Evolutionary conservation across 2,329 filamentous ascomycete species (phyloP).

Genomic region (Pseudomassariella vexata): DNA sequence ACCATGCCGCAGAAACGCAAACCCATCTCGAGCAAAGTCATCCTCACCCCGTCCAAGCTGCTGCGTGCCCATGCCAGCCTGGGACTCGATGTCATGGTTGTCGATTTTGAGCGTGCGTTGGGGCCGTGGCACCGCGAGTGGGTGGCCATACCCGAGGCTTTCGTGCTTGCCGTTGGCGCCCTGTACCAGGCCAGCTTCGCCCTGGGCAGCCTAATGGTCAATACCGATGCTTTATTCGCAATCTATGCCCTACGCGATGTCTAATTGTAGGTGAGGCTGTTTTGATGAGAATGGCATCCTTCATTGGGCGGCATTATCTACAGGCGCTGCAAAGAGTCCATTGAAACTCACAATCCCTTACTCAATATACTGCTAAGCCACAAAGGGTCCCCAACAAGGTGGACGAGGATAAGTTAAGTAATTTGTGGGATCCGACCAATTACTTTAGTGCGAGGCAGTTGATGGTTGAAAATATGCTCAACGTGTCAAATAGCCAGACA

Average conservation of each 20-base stretch:
- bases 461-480: constrained; percentile 21
- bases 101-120: constrained; percentile 51
- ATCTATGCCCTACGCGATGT: constrained; percentile 43
- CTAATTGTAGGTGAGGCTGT: constrained; percentile 53
- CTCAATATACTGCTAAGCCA: constrained; percentile 34
- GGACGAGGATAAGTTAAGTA: constrained; percentile 10
- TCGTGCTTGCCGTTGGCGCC: constrained; percentile 45
- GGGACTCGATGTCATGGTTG: constrained; percentile 50
- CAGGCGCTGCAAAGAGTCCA: constrained; percentile 43
- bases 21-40: constrained; percentile 51
- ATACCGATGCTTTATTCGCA: constrained; percentile 39
- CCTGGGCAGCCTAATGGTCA: constrained; percentile 43
- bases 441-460: constrained; percentile 27
- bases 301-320: constrained; percentile 51
- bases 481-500: neutral
- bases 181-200: constrained; percentile 49
- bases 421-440: constrained; percentile 30
- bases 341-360: constrained; percentile 35
- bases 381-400: constrained; percentile 35
- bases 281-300: constrained; percentile 54
- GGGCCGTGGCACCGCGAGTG: constrained; percentile 56
- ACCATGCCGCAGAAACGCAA: constrained; percentile 57
- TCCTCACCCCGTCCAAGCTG: constrained; percentile 48
- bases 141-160: constrained; percentile 48
- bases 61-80: constrained; percentile 45